Conservation (phyloP, 108 stramenopile species). For the Discostella pseudostelligera region DNA sequence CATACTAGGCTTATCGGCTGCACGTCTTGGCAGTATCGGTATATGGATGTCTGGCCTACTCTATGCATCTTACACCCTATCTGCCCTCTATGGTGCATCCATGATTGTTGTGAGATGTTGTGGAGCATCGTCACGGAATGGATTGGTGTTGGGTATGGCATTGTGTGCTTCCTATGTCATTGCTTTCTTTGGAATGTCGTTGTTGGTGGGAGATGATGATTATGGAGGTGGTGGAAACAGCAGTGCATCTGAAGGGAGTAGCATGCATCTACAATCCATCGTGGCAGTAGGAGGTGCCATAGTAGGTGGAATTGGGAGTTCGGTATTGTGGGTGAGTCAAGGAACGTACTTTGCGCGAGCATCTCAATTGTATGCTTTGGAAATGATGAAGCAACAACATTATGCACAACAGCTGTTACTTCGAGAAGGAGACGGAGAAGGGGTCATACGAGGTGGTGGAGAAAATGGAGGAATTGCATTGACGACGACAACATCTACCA, state of each 20-base stretch:
- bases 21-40: slow-evolving; percentile 58
- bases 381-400: neutral
- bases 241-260: no score
- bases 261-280: slow-evolving; percentile 4
- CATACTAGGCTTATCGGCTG: slow-evolving; percentile 60
- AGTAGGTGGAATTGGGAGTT: slow-evolving; percentile 76
- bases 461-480: neutral
- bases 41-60: slow-evolving; percentile 59
- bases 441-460: neutral
- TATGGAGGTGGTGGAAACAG: neutral
- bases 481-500: neutral
- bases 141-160: slow-evolving; percentile 64
- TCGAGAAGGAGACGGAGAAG: neutral
- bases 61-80: slow-evolving; percentile 65
- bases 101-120: slow-evolving; percentile 50
- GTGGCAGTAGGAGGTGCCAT: slow-evolving; percentile 58
- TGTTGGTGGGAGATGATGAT: slow-evolving; percentile 13
- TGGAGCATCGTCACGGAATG: no score
- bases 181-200: slow-evolving; percentile 41
- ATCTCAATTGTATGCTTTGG: slow-evolving; percentile 54
- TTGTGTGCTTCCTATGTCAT: slow-evolving; percentile 69
- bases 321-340: slow-evolving; percentile 82
- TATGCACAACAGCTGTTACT: neutral
- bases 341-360: slow-evolving; percentile 71
- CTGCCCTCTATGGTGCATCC: slow-evolving; percentile 62